These are phyloP conservation scores for Monosporascus cannonballus DNA, from an alignment of 2,329 filamentous ascomycete genomes.

Conservation along the genomic window DNA sequence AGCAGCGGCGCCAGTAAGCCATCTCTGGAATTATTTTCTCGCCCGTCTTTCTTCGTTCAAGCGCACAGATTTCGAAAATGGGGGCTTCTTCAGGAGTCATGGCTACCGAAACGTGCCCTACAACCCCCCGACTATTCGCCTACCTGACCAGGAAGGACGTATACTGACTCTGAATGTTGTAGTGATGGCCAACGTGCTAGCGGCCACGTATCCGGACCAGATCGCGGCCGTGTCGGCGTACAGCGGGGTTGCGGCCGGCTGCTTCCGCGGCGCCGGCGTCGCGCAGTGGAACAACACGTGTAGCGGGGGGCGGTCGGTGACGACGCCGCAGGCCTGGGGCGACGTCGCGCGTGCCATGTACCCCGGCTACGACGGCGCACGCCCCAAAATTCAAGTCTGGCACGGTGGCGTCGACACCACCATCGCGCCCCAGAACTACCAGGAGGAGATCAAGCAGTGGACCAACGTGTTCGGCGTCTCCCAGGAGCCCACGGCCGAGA, in stretches of 20 bases:
- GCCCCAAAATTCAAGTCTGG: constrained; percentile 52
- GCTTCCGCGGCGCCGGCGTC: constrained; percentile 33
- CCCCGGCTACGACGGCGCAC: constrained; percentile 41
- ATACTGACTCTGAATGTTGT: too few relatives aligned
- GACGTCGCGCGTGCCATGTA: constrained; percentile 40
- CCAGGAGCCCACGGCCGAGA: constrained; percentile 23
- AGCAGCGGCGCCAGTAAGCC: constrained; percentile 24
- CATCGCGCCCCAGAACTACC: constrained; percentile 46
- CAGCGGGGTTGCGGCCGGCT: constrained; percentile 36
- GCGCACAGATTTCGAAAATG: too few relatives aligned
- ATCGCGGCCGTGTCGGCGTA: constrained; percentile 33
- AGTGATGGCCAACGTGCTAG: constrained; percentile 35
- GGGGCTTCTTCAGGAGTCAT: too few relatives aligned
- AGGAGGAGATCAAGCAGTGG: constrained; percentile 54
- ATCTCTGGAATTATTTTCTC: too few relatives aligned
- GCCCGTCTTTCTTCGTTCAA: too few relatives aligned
- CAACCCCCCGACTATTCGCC: too few relatives aligned
- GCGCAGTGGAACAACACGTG: constrained; percentile 47
- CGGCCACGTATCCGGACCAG: constrained; percentile 36
- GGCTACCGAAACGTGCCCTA: too few relatives aligned
- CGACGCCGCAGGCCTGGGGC: constrained; percentile 40
- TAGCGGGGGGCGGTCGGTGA: constrained; percentile 36
- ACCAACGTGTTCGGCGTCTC: constrained; percentile 40
- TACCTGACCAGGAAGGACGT: too few relatives aligned
- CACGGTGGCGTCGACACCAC: constrained; percentile 47